phyloP scores from a whole-genome alignment of 805 yeast species.

The Zygosaccharomyces bailii region DNA sequence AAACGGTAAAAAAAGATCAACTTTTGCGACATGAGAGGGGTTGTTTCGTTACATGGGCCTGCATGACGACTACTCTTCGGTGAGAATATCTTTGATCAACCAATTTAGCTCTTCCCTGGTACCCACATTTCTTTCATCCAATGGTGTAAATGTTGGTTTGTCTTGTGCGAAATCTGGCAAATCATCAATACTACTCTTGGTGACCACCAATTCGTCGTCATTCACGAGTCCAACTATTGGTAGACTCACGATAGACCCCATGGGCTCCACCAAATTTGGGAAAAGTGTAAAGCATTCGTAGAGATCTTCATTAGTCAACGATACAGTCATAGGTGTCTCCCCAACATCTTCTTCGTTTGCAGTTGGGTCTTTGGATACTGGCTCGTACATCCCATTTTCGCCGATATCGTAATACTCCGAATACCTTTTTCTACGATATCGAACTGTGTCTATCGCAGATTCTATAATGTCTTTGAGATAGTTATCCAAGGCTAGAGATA shows the following conservation, averaged over 20 bases:
- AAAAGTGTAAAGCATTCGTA: conserved; percentile 58
- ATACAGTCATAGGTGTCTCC: conserved; percentile 15
- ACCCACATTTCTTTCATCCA: conserved; percentile 45
- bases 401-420: conserved; percentile 36
- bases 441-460: conserved; percentile 66
- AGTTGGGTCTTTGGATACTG: conserved; percentile 20
- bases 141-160: conserved; percentile 34
- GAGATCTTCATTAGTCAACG: conserved; percentile 63
- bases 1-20: conserved; percentile 1
- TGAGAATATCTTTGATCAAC: conserved; percentile 65
- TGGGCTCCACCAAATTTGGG: conserved; percentile 67
- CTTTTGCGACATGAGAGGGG: not conserved
- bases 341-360: conserved; percentile 6
- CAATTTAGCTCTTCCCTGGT: conserved; percentile 66
- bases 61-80: conserved; percentile 29
- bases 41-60: conserved; percentile 4
- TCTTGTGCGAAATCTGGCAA: conserved; percentile 32
- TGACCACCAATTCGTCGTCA: conserved; percentile 45
- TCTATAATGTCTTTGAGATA: conserved; percentile 75
- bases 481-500: conserved; percentile 75
- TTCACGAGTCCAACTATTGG: conserved; percentile 50
- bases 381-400: conserved; percentile 32
- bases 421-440: conserved; percentile 52
- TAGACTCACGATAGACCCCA: conserved; percentile 55
- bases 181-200: conserved; percentile 36